These are phyloP conservation scores for Hirsutella rhossiliensis DNA, from an alignment of 2,329 filamentous ascomycete genomes.

Conservation along the genomic window DNA sequence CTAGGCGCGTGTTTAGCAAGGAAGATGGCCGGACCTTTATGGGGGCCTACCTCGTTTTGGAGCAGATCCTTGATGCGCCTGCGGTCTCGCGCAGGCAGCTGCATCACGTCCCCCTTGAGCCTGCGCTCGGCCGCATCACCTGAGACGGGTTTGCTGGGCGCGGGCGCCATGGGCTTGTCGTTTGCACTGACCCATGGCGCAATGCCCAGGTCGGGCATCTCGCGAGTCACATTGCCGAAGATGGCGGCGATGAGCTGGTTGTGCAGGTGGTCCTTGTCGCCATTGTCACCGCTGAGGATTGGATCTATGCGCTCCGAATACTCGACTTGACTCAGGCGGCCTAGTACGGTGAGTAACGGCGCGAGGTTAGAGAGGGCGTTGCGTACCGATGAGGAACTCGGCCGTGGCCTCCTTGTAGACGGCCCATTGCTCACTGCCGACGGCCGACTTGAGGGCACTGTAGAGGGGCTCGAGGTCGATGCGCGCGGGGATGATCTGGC, in stretches of 20 bases:
- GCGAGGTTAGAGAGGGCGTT: background rate
- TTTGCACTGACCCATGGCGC: constrained; percentile 62
- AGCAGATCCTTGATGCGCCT: constrained; percentile 54
- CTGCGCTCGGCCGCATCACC: constrained; percentile 54
- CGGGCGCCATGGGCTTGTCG: constrained; percentile 47
- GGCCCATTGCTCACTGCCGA: constrained; percentile 50
- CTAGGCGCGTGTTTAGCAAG: constrained; percentile 18
- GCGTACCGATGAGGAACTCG: constrained; percentile 49
- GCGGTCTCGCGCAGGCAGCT: constrained; percentile 53
- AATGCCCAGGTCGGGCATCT: constrained; percentile 55
- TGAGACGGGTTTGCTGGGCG: constrained; percentile 48
- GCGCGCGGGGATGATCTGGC: constrained; percentile 50
- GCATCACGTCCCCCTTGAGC: constrained; percentile 59
- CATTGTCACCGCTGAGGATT: constrained; percentile 43
- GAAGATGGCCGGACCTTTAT: background rate
- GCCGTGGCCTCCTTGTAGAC: constrained; percentile 51
- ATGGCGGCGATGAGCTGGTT: constrained; percentile 57
- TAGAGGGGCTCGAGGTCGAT: constrained; percentile 58
- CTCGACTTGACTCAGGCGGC: constrained; percentile 51
- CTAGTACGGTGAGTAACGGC: constrained; percentile 21
- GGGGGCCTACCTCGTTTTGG: constrained; percentile 40
- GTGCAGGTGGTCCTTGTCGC: constrained; percentile 51
- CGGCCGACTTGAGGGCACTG: constrained; percentile 45
- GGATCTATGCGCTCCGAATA: constrained; percentile 46
- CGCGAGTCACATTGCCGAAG: constrained; percentile 56